Conservation (phyloP, 305 asterid species). For the Rubia peregrina region DNA sequence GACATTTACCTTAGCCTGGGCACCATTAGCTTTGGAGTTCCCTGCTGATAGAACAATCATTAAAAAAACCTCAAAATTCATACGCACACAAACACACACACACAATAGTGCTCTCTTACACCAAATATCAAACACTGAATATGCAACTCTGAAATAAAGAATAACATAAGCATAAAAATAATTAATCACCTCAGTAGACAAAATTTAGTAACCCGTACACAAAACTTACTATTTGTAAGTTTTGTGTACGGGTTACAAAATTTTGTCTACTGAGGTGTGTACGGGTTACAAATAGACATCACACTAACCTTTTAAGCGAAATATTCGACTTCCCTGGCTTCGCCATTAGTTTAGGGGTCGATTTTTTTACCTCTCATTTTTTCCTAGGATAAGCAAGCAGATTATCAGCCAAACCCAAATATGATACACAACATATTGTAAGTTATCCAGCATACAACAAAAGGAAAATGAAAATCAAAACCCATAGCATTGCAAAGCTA, state of each 20-base stretch:
- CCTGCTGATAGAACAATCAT: slow-evolving; percentile 17
- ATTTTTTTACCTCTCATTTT: slow-evolving; percentile 40
- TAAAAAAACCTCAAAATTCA: slow-evolving; percentile 12
- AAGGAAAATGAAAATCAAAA: neutral
- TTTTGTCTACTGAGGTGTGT: neutral
- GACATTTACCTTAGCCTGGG: slow-evolving; percentile 35
- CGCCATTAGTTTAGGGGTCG: slow-evolving; percentile 36
- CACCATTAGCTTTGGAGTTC: slow-evolving; percentile 27
- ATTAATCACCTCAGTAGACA: too few species aligned
- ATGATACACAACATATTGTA: slow-evolving; percentile 2
- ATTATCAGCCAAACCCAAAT: neutral
- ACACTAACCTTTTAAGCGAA: slow-evolving; percentile 50
- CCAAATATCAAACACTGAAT: too few species aligned
- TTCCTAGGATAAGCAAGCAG: slow-evolving; percentile 37
- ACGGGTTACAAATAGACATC: neutral
- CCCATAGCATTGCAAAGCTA: neutral
- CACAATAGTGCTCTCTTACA: too few species aligned
- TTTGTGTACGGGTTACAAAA: too few species aligned
- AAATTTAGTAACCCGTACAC: too few species aligned
- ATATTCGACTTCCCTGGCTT: slow-evolving; percentile 43
- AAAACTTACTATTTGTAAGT: too few species aligned
- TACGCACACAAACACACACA: too few species aligned
- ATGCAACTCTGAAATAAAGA: too few species aligned
- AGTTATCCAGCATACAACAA: neutral
- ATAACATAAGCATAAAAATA: too few species aligned